Evolutionary conservation across 495 filamentous ascomycete species (phyloP).

Genomic region (Penicillium canariense): DNA sequence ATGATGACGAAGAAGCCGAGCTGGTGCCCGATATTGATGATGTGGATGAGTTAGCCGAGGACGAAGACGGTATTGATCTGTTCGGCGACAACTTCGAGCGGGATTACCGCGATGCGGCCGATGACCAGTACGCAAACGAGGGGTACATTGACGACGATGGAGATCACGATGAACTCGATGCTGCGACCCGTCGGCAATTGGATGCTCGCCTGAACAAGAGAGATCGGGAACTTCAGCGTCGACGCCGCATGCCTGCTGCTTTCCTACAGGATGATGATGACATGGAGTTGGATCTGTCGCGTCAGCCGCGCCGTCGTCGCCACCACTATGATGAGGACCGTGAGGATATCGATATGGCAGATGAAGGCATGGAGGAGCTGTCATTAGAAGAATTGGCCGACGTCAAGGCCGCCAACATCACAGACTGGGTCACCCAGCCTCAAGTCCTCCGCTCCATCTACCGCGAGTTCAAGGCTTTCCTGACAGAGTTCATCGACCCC

Average conservation of each 20-base stretch:
- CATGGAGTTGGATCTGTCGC: conserved; percentile 74
- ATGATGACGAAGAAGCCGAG: conserved; percentile 72
- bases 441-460: conserved; percentile 91
- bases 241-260: conserved; percentile 73
- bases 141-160: conserved; percentile 77
- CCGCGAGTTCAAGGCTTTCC: conserved; percentile 93
- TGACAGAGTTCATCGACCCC: conserved; percentile 92
- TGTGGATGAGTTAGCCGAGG: conserved; percentile 92
- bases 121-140: conserved; percentile 63
- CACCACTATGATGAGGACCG: conserved; percentile 91
- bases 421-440: conserved; percentile 90
- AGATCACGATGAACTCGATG: conserved; percentile 71
- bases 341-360: conserved; percentile 83
- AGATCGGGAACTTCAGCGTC: conserved; percentile 74
- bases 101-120: conserved; percentile 66
- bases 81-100: conserved; percentile 87
- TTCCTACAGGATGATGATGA: conserved; percentile 91
- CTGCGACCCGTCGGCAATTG: conserved; percentile 68
- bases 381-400: conserved; percentile 88
- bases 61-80: conserved; percentile 89
- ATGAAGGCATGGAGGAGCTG: conserved; percentile 91
- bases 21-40: conserved; percentile 84
- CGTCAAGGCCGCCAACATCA: conserved; percentile 87
- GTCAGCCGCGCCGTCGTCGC: conserved; percentile 74
- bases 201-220: conserved; percentile 80